Evolutionary conservation across 140 eudicot genomes (phyloP), one percentile per base, ranked within the genome.

Genomic region (Flaveria floridana): DNA sequence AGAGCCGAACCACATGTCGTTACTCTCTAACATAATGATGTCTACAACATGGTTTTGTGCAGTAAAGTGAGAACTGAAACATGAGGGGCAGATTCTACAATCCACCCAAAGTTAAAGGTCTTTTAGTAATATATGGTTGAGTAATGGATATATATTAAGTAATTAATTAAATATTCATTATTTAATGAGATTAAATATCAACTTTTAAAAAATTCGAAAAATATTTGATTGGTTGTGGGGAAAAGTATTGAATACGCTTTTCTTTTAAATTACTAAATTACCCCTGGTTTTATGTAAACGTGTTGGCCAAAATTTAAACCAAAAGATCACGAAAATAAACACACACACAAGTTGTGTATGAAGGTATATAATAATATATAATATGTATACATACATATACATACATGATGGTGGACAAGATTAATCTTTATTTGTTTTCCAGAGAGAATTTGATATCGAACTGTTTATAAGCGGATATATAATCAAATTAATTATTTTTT

Each of bases 191-290:
- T 73, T 65, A 66, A 73, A 65, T 44, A 56, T 65, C 51, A 66
- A 7, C 62, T 20, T 34, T 25, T 25, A 4, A 52, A 79, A 73
- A 26, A 30, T 5, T 16, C 26, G 12, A 28, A 26, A 73, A 48
- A 15, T 30, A 48, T 25, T 68, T 68, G 84, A 74, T 75, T 80
- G 84, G 84, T 23, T 59, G 59, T 1, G 73, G 56, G 68, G 34
- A 68, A 80, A 80, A 59, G 80, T 59, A 80, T 75, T 16, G 68
- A 51, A 68, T 76, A 75, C 68, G 25, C 51, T 14, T 76, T 76
- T 8, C 26, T 30, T 11, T 6, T 0, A 3, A 79, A 51, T 72
- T 51, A 79, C 78, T 19, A 63, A 14, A 0, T 4, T 7, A 30
- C 74, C 82, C 82, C 46, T 21, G 15, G 62, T 23, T 39, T 47